Percentiles rank a stretch among this genome's conserved stretches.
Conservation (phyloP, 2,329 filamentous ascomycete species). For the Fonsecaea pedrosoi region DNA sequence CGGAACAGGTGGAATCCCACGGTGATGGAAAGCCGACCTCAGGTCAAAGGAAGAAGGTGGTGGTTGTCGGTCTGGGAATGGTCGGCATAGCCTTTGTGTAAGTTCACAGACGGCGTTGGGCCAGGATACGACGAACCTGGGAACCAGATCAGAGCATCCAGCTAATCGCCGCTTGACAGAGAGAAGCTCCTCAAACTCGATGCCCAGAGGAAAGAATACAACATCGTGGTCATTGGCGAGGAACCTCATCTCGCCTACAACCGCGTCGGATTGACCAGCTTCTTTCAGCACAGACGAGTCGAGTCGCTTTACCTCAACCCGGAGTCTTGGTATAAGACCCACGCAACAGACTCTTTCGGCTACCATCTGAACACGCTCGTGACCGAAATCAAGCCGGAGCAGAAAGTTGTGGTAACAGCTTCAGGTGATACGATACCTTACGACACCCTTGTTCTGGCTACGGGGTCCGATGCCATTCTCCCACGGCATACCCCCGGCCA, state of each 20-base stretch:
- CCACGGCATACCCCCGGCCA: slow-evolving; percentile 75
- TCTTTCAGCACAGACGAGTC: slow-evolving; percentile 83
- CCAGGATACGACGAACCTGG: neutral
- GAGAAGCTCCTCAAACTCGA: slow-evolving; percentile 90
- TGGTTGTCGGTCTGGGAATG: slow-evolving; percentile 90
- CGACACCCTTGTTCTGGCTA: slow-evolving; percentile 82
- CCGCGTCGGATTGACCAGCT: slow-evolving; percentile 84
- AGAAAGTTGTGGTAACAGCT: slow-evolving; percentile 73
- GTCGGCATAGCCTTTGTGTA: slow-evolving; percentile 88
- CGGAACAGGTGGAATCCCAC: slow-evolving; percentile 38
- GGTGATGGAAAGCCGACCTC: slow-evolving; percentile 26
- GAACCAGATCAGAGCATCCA: neutral
- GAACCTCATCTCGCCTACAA: slow-evolving; percentile 90
- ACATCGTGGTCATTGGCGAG: slow-evolving; percentile 84
- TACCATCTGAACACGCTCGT: slow-evolving; percentile 79
- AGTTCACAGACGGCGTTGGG: slow-evolving; percentile 47
- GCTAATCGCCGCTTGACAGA: slow-evolving; percentile 53
- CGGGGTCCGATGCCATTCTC: slow-evolving; percentile 82
- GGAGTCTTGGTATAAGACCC: slow-evolving; percentile 76
- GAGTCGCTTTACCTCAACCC: slow-evolving; percentile 90
- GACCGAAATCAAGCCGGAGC: slow-evolving; percentile 67
- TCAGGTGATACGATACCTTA: slow-evolving; percentile 74
- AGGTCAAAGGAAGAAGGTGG: slow-evolving; percentile 67
- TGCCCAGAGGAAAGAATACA: slow-evolving; percentile 74
- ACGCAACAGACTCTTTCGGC: slow-evolving; percentile 70